Base-by-base conservation (phyloP, 1,284 basidiomycete species). In the Vanrija pseudolonga region DNA sequence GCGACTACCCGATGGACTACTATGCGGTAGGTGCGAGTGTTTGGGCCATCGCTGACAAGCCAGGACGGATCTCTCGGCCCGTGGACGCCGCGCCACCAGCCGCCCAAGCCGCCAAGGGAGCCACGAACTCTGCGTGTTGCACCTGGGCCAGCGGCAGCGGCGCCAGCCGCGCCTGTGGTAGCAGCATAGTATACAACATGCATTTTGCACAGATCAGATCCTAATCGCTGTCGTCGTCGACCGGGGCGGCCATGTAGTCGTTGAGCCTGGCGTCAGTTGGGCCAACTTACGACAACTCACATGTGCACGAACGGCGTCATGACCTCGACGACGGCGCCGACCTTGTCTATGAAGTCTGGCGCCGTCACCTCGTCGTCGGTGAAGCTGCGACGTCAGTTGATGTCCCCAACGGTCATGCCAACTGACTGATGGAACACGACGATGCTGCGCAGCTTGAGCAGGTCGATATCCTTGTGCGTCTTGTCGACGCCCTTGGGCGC, bases 1-100 rank as follows among this genome's bases (percentile, higher is more conserved):
- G 74, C 9, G 73, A 70, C 47, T 98, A 98, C 76, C 88, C 91
- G 1, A 98, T 98, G 95, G 90, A 98, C 76, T 98, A 98, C 73
- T 98, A 98, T 67, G 84, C 86, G 14, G 87, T 86, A 5, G 87
- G 82, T 63, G 83, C 82, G 2, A 87, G 86, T 36, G 22, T 3
- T n/a, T 6, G 14, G 9, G 15, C n/a, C 23, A 39, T n/a, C 1
- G 24, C 17, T 45, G 8, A 18, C n/a, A 36, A 8, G 5, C 3
- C 43, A 67, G 65, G 68, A 70, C 46, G 63, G 60, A 17, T 64
- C 61, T 2, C 56, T 75, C 3, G 76, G 76, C 5, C 75, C 75
- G 15, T 77, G 76, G 76, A 77, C 76, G 39, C 76, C 76, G 24
- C 60, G 74, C 40, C 68, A 76, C 53, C 56, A 44, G 43, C 58